Conservation (phyloP, 2,329 filamentous ascomycete genomes). For the Daldinia sp. region DNA sequence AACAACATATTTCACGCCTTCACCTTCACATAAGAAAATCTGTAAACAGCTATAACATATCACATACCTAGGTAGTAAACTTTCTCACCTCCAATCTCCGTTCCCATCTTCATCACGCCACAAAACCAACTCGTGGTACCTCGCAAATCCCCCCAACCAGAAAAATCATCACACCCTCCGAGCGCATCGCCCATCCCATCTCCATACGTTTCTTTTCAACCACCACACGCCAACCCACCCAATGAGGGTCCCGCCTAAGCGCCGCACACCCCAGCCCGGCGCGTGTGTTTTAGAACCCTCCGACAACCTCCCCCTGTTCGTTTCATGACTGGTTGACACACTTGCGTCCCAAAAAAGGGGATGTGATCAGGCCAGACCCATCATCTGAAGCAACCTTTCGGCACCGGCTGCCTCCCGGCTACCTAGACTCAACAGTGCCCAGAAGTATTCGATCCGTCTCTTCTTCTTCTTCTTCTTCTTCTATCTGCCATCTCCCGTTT, state of each 20-base stretch:
- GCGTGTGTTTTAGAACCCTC: slow-evolving; percentile 43
- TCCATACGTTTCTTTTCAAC: too few species aligned
- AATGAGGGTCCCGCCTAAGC: slow-evolving; percentile 41
- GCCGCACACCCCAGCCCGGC: slow-evolving; percentile 42
- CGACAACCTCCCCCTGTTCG: slow-evolving; percentile 35
- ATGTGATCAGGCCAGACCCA: slow-evolving; percentile 28
- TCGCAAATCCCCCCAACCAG: neutral
- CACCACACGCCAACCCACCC: slow-evolving; percentile 20
- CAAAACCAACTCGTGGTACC: neutral
- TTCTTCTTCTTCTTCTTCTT: too few species aligned
- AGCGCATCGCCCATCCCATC: too few species aligned
- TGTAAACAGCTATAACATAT: neutral
- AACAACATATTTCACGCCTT: neutral
- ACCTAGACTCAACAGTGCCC: neutral
- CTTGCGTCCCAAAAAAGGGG: slow-evolving; percentile 1
- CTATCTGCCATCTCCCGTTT: neutral
- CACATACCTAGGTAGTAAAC: too few species aligned
- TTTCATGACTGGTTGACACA: slow-evolving; percentile 43
- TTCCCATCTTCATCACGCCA: neutral
- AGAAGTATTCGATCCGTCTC: neutral
- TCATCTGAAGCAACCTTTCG: slow-evolving; percentile 11
- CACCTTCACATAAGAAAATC: neutral
- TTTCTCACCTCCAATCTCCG: too few species aligned
- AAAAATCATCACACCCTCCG: slow-evolving; percentile 1
- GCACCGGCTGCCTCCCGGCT: slow-evolving; percentile 9